These are phyloP conservation scores for Mortierella sp. DNA, from an alignment of 371 early-diverging fungal genomes.

Conservation along the genomic window DNA sequence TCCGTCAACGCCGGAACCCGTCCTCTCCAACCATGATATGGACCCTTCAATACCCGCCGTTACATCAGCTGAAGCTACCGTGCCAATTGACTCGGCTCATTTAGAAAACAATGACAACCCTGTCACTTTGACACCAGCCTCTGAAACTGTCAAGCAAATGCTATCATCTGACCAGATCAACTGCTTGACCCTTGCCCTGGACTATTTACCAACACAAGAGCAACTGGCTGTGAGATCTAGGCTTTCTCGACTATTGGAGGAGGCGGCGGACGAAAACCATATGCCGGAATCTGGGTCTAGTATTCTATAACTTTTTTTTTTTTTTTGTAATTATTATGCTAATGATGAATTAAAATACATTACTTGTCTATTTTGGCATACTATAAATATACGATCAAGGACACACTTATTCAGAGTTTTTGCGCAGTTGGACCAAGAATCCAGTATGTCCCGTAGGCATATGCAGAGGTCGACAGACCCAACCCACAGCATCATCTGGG, in stretches of 20 bases:
- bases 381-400: not conserved
- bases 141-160: not conserved
- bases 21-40: not conserved
- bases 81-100: not conserved
- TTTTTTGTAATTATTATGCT: not conserved
- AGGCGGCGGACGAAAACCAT: not conserved
- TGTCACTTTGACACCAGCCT: not conserved
- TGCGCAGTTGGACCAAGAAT: constrained; percentile 72
- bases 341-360: not conserved
- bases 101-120: not conserved
- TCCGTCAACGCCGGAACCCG: constrained; percentile 1
- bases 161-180: constrained; percentile 21
- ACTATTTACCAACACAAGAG: constrained; percentile 42
- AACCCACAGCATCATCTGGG: constrained; percentile 58
- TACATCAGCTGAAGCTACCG: not conserved
- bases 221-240: constrained; percentile 25
- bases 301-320: not conserved
- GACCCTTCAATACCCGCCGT: not conserved
- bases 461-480: constrained; percentile 74
- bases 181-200: constrained; percentile 29
- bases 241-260: constrained; percentile 5
- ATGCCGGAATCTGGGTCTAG: not conserved
- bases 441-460: constrained; percentile 73
- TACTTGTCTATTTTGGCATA: not conserved
- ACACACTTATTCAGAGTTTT: constrained; percentile 28